phyloP scores from a whole-genome alignment of 768 basidiomycete genomes.

The Rhodotorula sphaerocarpa region DNA sequence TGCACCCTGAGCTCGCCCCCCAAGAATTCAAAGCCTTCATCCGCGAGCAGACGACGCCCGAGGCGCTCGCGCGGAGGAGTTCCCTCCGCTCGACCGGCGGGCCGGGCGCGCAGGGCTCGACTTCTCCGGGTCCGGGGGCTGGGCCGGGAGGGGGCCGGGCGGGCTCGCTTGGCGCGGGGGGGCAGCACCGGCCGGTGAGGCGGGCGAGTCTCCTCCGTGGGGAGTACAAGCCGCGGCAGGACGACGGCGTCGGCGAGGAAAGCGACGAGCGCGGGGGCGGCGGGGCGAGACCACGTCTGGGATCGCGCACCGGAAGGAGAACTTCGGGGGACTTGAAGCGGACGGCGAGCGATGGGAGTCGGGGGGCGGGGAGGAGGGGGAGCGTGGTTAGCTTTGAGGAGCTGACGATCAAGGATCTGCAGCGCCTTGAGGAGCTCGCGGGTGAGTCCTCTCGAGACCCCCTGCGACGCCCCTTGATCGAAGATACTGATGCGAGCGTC shows the following conservation, averaged over 20 bases:
- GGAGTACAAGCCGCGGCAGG: conserved; percentile 75
- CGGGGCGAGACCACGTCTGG: too few relatives aligned
- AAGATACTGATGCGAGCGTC: not conserved
- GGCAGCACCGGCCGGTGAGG: conserved; percentile 47
- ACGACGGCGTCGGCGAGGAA: conserved; percentile 66
- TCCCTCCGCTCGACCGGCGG: conserved; percentile 42
- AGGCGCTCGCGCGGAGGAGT: conserved; percentile 41
- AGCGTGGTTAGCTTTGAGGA: conserved; percentile 62
- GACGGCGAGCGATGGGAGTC: conserved; percentile 56
- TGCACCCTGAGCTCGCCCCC: conserved; percentile 96
- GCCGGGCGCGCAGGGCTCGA: too few relatives aligned
- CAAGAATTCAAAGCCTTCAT: conserved; percentile 91
- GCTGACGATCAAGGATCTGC: conserved; percentile 86
- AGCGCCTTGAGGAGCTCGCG: conserved; percentile 78
- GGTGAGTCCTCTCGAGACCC: conserved; percentile 8
- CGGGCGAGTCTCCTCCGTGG: conserved; percentile 71
- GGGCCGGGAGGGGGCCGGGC: conserved; percentile 45
- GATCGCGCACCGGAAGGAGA: too few relatives aligned
- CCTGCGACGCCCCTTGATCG: too few relatives aligned
- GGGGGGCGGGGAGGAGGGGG: conserved; percentile 53
- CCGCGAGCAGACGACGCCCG: conserved; percentile 66
- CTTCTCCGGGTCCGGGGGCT: too few relatives aligned
- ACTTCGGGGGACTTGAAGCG: conserved; percentile 1
- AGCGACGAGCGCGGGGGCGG: too few relatives aligned
- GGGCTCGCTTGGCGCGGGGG: conserved; percentile 43